These are phyloP conservation scores for Thermomucor indicae-seudaticae DNA, from an alignment of 371 early-diverging fungal species.

Conservation along the genomic window DNA sequence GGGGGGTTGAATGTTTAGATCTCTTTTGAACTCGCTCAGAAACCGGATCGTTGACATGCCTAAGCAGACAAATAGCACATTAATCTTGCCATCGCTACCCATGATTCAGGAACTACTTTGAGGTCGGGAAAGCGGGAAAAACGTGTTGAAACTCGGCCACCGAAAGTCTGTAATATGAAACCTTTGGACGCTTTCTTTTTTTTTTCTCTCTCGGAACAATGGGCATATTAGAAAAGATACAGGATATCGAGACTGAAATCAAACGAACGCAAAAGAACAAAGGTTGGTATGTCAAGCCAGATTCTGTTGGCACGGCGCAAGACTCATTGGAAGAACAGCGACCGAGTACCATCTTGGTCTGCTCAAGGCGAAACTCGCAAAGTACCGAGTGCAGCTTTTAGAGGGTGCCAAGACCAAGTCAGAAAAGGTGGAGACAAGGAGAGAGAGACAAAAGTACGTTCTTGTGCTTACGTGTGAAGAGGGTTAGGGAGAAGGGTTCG, in stretches of 20 bases:
- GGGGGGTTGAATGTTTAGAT: background rate
- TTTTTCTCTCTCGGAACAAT: constrained; percentile 34
- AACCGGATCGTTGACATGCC: background rate
- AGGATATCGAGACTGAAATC: constrained; percentile 82
- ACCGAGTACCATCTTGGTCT: constrained; percentile 98
- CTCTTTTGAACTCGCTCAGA: too few relatives aligned
- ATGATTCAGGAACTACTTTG: too few relatives aligned
- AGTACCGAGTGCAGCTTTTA: constrained; percentile 90
- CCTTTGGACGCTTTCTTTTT: too few relatives aligned
- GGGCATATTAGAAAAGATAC: constrained; percentile 95
- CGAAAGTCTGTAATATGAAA: too few relatives aligned
- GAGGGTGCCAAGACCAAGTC: constrained; percentile 81
- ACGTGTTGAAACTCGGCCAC: too few relatives aligned
- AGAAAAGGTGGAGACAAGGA: constrained; percentile 60
- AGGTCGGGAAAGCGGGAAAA: too few relatives aligned
- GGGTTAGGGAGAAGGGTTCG: constrained; percentile 89
- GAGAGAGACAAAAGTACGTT: background rate
- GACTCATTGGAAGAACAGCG: constrained; percentile 29
- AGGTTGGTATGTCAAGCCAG: constrained; percentile 24
- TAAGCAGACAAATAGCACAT: background rate
- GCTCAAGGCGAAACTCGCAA: constrained; percentile 95
- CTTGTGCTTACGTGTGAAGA: background rate
- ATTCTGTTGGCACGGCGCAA: background rate
- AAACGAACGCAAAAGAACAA: constrained; percentile 91
- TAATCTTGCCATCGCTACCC: background rate